Percentiles rank a stretch among this genome's conserved stretches.
phyloP scores from a whole-genome alignment of 169 alveolate genomes.

The Cryptosporidium ryanae region DNA sequence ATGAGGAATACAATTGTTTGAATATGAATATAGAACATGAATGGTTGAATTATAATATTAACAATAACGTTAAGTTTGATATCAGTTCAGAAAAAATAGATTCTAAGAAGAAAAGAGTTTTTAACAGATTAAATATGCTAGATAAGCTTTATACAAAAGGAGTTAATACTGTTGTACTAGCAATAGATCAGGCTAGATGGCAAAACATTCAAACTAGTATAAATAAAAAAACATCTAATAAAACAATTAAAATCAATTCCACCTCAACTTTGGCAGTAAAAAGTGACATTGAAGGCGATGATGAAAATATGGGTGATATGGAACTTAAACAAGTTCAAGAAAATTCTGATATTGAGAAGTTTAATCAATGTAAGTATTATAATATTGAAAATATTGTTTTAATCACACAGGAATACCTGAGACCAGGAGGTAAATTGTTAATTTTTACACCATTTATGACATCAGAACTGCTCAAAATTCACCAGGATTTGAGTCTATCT shows the following conservation, averaged over 20 bases:
- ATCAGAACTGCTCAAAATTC: slow-evolving; percentile 55
- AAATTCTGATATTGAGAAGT: too few relatives aligned
- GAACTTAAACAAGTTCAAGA: background rate
- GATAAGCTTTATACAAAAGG: slow-evolving; percentile 36
- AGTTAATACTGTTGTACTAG: slow-evolving; percentile 43
- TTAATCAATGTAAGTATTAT: background rate
- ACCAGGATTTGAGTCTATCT: slow-evolving; percentile 46
- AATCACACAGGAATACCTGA: slow-evolving; percentile 55
- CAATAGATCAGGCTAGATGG: slow-evolving; percentile 50
- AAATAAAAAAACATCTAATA: background rate
- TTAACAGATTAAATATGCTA: slow-evolving; percentile 20
- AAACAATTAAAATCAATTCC: background rate
- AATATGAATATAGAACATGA: slow-evolving; percentile 8
- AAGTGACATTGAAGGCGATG: background rate
- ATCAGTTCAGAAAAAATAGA: slow-evolving; percentile 21
- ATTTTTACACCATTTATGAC: slow-evolving; percentile 69
- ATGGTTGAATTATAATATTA: slow-evolving; percentile 44
- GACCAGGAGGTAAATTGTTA: slow-evolving; percentile 57
- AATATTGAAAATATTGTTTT: slow-evolving; percentile 10
- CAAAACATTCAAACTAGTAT: background rate
- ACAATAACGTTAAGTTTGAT: background rate
- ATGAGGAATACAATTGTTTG: background rate
- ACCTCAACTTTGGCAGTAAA: background rate
- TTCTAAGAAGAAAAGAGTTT: slow-evolving; percentile 30
- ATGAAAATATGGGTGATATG: background rate